Base-by-base conservation (phyloP, 2,329 filamentous ascomycete genomes). In the Leptographium flavum region DNA sequence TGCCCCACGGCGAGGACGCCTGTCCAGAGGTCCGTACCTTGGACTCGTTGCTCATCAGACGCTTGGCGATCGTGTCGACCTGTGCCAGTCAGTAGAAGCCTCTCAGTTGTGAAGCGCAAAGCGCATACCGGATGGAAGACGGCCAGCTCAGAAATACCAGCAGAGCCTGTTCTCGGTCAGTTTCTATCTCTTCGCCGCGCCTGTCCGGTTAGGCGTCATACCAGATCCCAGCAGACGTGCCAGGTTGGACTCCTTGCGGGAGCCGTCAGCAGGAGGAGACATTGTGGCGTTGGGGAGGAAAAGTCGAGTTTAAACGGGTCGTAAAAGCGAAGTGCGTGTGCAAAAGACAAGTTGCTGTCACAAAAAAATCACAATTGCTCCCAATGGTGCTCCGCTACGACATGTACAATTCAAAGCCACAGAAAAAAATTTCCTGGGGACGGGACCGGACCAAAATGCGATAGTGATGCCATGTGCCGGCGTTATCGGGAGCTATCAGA, bases 1-100 rank as follows among this genome's bases (percentile, higher is more conserved):
- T 19, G 19, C 27, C 4, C n/a, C 23, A 25, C 10, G 13, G 23
- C 14, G 10, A 36, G 19, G 11, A 23, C 31, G 41, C 14, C 28
- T 19, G n/a, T 38, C 3, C 8, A 22, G 15, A 25, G n/a, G 8
- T 33, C 9, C n/a, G 21, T 62, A 84, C 76, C 68, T 72, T 85
- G 60, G 78, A 79, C 63, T 94, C 83, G 67, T 98, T 95, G 78
- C 87, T 95, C 92, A 98, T 98, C 66, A 98, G 78, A 55, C 92
- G 86, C 74, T 98, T 98, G 52, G 92, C 90, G 58, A 93, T 95
- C 42, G 92, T 98, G 68, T 98, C 92, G 63, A 98, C 86, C 84
- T 90, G 58, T 50, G 30, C 38, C 39, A 5, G 5, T 13, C 10
- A 7, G n/a, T 32, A 15, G 11, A 14, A 5, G 5, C 11, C 36